These are phyloP conservation scores for Eucalyptus victrix DNA, from an alignment of 345 rosid genomes.

Conservation along the genomic window DNA sequence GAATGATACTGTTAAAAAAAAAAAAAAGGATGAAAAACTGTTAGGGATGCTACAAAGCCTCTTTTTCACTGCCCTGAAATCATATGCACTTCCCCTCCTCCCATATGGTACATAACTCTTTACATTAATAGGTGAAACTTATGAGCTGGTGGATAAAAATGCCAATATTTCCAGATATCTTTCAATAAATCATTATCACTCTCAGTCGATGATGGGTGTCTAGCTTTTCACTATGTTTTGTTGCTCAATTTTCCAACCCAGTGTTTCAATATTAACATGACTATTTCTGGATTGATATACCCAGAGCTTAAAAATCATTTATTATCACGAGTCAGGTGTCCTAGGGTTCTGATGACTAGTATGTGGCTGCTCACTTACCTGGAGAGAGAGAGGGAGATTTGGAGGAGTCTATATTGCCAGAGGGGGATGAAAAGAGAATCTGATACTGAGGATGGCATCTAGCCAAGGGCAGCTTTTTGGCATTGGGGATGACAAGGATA, in stretches of 20 bases:
- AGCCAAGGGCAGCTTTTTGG: background rate
- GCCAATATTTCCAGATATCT: background rate
- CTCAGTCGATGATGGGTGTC: background rate
- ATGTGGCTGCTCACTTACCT: background rate
- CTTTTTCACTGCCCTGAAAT: background rate
- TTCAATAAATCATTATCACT: background rate
- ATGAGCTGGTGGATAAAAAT: background rate
- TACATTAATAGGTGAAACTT: background rate
- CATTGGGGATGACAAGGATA: background rate
- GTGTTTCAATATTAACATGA: background rate
- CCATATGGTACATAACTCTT: background rate
- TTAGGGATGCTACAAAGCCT: background rate
- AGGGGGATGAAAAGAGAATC: background rate
- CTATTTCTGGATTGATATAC: background rate
- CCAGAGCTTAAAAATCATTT: background rate
- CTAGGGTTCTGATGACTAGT: background rate
- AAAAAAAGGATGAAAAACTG: background rate
- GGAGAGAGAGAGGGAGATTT: background rate
- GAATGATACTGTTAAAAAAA: conserved; percentile 48
- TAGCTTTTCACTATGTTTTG: background rate
- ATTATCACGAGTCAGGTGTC: background rate
- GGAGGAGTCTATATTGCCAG: background rate
- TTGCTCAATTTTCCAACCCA: background rate
- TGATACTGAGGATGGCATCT: background rate
- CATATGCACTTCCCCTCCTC: background rate